Base-by-base conservation (phyloP, 2,329 filamentous ascomycete species). In the Alternaria sp. region DNA sequence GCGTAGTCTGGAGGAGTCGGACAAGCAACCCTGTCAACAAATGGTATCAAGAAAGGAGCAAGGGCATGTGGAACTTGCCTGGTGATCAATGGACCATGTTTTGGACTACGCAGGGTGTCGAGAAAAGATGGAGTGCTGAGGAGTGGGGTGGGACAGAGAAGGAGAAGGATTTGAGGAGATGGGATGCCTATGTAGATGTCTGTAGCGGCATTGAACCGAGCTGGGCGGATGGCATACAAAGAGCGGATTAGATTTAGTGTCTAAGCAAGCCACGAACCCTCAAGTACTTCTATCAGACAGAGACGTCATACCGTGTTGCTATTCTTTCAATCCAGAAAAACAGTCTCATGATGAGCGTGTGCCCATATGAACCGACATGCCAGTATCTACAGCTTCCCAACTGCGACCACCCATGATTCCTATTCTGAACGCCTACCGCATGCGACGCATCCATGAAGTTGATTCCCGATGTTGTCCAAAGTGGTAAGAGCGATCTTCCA, bases 71-170 rank as follows among this genome's bases (percentile, higher is more conserved):
- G 86, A 96, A 96, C 81, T 82, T 99, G 40, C 85, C 87, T 1
- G 89, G 87, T n/a, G 92, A 88, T 49, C 90, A 94, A 70, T 99
- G 96, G 96, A 93, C 93, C 4, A 97, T 98, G 93, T 99, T 99
- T 76, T 99, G 96, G 94, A 99, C 96, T 2, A 96, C 91, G 1
- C 85, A 87, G 1, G 88, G 90, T 17, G 74, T 81, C 7, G 79
- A 77, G 28, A 81, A 80, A 65, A 70, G 86, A 0, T 88, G 89
- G 50, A 84, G 90, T 55, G 82, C 88, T 51, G 81, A 87, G 50
- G 84, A 84, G 67, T 60, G 67, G 70, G 59, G 73, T 65, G 67
- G 62, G 84, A 0, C 87, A 88, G 45, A 59, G 23, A 61, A 82
- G 51, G 59, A 82, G 46, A 81, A 87, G 49, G 65, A 66, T 19